Base-by-base conservation (phyloP, 2,329 filamentous ascomycete genomes). In the Ophiostoma populinum region DNA sequence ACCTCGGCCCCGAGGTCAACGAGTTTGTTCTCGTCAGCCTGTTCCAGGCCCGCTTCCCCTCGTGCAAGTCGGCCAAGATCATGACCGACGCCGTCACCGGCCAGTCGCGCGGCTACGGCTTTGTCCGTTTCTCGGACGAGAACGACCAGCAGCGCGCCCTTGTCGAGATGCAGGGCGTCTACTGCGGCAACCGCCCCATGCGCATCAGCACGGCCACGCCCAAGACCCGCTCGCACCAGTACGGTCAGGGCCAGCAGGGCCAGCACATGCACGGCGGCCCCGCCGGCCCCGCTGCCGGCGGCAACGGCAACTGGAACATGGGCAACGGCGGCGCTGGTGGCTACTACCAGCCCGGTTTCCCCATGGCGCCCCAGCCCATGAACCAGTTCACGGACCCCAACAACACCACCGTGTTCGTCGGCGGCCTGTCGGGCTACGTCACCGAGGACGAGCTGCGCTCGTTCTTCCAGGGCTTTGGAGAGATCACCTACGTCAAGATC, bases 401-500 rank as follows among this genome's bases (percentile, higher is more conserved):
- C 71, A 98, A 98, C 64, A 98, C 90, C 13, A 98, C 90, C 15
- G 90, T 98, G 43, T 98, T 98, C 50, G 90, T 98, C 37, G 90
- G 90, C 46, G 90, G 90, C 36, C 74, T 98, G 5, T 94, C 86
- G 24, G 90, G 90, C 45, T 98, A 98, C 51, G 90, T 98, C 43
- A 98, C 90, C 32, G 90, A 98, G 64, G 90, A 98, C 51, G 90
- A 98, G 66, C 78, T 98, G n/a, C 83, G 90, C 43, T 94, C 86
- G 1, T 98, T 98, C 71, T 98, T 98, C 77, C 90, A 98, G 59
- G 90, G 90, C 48, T 98, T 98, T 45, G 90, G 90, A 41, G 90
- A 98, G 57, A 98, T 98, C 54, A 98, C 90, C 49, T 98, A 98
- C 56, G 90, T 98, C 64, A 98, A 98, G 75, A 98, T 98, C 40